A percentile compares a stretch with the other conserved stretches of the same genome.
These are phyloP conservation scores for Sclerotiophoma versabilis DNA, from an alignment of 2,329 filamentous ascomycete genomes.

Conservation along the genomic window DNA sequence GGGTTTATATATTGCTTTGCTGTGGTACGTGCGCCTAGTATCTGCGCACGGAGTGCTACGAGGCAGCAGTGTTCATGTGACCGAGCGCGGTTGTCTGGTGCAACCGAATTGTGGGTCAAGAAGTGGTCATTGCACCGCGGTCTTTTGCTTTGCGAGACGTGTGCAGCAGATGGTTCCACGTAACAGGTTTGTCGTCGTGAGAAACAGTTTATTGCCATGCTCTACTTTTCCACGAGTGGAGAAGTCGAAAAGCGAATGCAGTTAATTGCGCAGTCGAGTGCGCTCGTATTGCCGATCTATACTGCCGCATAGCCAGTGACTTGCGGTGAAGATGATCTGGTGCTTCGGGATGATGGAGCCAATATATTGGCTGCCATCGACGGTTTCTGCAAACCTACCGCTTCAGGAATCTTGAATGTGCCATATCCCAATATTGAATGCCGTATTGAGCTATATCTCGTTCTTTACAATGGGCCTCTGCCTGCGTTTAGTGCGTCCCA, in stretches of 20 bases:
- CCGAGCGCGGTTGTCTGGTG: not conserved
- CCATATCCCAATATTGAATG: slow-evolving; percentile 3
- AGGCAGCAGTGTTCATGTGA: slow-evolving; percentile 1
- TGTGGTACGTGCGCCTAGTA: not conserved
- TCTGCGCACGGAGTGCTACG: not conserved
- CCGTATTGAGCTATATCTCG: slow-evolving; percentile 5
- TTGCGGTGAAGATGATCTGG: slow-evolving; percentile 6
- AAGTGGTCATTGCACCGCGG: too few relatives aligned
- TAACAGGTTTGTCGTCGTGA: not conserved
- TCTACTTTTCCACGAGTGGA: too few relatives aligned
- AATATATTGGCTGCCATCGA: slow-evolving; percentile 15
- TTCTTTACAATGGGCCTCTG: not conserved
- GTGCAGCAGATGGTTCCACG: too few relatives aligned
- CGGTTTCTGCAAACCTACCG: slow-evolving; percentile 7
- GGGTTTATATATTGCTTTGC: not conserved
- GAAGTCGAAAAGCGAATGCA: too few relatives aligned
- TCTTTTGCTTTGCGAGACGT: too few relatives aligned
- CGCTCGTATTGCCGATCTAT: not conserved
- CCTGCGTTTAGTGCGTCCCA: not conserved
- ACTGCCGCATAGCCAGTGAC: not conserved
- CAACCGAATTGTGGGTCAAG: not conserved
- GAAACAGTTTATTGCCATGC: too few relatives aligned
- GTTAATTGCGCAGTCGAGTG: not conserved
- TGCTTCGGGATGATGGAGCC: slow-evolving; percentile 4
- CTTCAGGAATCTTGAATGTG: not conserved